These are phyloP conservation scores for Blastobotrys parvus DNA, from an alignment of 805 yeast species.

Conservation along the genomic window DNA sequence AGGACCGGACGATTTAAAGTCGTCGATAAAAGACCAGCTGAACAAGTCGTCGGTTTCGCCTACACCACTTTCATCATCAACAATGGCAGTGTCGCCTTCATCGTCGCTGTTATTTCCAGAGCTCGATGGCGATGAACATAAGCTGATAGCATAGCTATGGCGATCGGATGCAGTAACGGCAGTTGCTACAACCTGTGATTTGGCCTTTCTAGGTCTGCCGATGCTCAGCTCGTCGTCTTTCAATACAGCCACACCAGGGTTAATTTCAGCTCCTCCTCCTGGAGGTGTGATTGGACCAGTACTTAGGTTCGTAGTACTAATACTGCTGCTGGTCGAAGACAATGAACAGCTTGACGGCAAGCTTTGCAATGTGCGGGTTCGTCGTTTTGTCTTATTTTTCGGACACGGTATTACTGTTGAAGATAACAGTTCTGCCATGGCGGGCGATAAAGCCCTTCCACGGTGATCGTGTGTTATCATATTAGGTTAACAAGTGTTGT, in stretches of 20 bases:
- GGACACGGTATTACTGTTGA: slow-evolving; percentile 16
- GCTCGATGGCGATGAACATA: neutral
- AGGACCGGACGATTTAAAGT: neutral
- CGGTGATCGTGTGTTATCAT: slow-evolving; percentile 14
- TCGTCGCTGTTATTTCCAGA: neutral
- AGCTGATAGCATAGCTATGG: neutral
- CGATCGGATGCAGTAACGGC: neutral
- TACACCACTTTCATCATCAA: neutral
- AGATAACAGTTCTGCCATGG: slow-evolving; percentile 13
- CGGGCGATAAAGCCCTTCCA: slow-evolving; percentile 16
- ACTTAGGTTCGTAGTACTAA: neutral
- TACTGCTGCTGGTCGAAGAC: neutral
- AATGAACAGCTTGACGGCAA: neutral
- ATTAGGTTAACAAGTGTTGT: neutral
- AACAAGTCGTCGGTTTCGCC: neutral
- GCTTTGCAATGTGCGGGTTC: neutral
- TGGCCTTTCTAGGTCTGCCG: no score
- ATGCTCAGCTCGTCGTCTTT: neutral
- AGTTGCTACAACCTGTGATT: no score
- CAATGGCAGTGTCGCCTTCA: neutral
- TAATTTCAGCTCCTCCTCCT: neutral
- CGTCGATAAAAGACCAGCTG: slow-evolving; percentile 5
- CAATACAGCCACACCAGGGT: neutral
- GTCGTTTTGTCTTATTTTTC: neutral
- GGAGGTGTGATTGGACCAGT: neutral